Base-by-base conservation (phyloP, 2,329 filamentous ascomycete genomes). In the Coniochaeta sp. region DNA sequence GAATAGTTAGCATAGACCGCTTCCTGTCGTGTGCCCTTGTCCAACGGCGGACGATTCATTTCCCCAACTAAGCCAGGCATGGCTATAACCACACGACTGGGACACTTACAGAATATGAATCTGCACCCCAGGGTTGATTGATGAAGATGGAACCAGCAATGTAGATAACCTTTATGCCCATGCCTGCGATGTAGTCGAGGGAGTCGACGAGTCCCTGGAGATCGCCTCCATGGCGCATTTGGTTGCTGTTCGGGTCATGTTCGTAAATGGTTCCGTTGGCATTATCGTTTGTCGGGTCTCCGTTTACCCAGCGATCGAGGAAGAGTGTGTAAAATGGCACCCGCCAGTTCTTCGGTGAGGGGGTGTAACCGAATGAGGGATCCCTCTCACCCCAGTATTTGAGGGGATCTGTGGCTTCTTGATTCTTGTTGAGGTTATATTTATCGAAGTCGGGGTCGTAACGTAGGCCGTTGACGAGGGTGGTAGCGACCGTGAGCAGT, bases 191-290 rank as follows among this genome's bases (percentile, higher is more conserved):
- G 60, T 84, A 84, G 61, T 84, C 80, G 54, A 83, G 66, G 12
- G 76, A 77, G 56, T 82, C 75, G 51, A 79, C 61, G 45, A 83
- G 60, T 18, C 80, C 80, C 53, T 67, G 64, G 13, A 79, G 66
- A 61, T 83, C 80, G 53, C 81, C 81, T 13, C 81, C 80, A 67
- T 81, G 77, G n/a, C 81, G 76, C 65, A 83, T 75, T 59, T 83
- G 79, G 50, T 77, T 83, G 38, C 74, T 78, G 55, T 71, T 72
- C 50, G 73, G 61, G 59, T 84, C 79, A 63, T 82, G 78, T 56
- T 84, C 81, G 62, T 77, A 84, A 2, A 69, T 56, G 0, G 79
- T 83, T 12, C 74, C 77, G 58, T 84, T 84, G 18, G 76, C 74
- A 54, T 83, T 76, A 59, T 85, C 80, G 58, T 85, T 85, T 12